Evolutionary conservation across 2,329 filamentous ascomycete species (phyloP).

Genomic region (Hymenoscyphus repandus): DNA sequence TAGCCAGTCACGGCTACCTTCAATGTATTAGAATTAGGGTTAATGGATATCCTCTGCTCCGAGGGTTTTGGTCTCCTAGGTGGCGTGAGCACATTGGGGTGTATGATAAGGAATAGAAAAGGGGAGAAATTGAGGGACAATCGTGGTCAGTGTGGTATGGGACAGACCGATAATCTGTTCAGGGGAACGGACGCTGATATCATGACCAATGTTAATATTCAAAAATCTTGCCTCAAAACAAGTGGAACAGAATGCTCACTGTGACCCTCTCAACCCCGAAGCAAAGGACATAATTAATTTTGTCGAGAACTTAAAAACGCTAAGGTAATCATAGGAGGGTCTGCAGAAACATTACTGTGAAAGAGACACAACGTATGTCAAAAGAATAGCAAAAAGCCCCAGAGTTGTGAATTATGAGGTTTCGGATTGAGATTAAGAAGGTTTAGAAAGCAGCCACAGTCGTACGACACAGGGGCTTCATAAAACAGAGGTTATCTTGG

Average conservation of each 20-base stretch:
- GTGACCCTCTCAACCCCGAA: too few species aligned
- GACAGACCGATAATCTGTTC: background rate
- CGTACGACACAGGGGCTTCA: too few species aligned
- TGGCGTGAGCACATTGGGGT: slow-evolving; percentile 2
- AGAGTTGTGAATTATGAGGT: too few species aligned
- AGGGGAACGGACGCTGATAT: background rate
- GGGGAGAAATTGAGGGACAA: background rate
- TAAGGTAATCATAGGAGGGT: too few species aligned
- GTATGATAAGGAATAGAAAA: slow-evolving; percentile 4
- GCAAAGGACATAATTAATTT: too few species aligned
- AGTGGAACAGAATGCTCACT: background rate
- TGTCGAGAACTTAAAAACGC: too few species aligned
- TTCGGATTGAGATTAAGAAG: too few species aligned
- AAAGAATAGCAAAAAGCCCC: too few species aligned
- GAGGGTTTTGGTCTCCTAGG: slow-evolving; percentile 8
- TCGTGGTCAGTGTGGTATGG: background rate
- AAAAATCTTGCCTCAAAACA: background rate
- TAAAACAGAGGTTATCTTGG: too few species aligned
- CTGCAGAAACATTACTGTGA: too few species aligned
- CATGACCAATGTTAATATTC: background rate
- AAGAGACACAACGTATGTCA: too few species aligned
- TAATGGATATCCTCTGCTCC: slow-evolving; percentile 23
- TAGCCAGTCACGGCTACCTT: slow-evolving; percentile 21
- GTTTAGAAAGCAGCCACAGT: too few species aligned
- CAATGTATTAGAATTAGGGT: slow-evolving; percentile 29